Conservation (phyloP, 2,329 filamentous ascomycete genomes). For the Sarocladiaceae sp. region DNA sequence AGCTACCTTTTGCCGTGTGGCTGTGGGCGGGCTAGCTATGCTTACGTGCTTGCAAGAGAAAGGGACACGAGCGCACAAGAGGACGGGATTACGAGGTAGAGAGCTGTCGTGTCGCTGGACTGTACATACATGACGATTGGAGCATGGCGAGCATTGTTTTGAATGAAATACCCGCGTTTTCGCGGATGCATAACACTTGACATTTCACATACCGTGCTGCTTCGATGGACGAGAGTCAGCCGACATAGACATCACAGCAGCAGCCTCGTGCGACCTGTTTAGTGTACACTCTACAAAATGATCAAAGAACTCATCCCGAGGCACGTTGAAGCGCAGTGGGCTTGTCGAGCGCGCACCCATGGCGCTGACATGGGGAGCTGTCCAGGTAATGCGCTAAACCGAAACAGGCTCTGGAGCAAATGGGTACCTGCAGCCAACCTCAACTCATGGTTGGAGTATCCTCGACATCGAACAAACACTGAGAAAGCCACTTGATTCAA, state of each 20-base stretch:
- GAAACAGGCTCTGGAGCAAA: background rate
- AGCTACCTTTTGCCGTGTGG: background rate
- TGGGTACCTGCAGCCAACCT: slow-evolving; percentile 1
- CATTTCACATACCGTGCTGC: background rate
- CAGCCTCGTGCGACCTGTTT: background rate
- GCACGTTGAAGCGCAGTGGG: too few relatives aligned
- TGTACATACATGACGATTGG: slow-evolving; percentile 10
- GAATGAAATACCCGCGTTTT: slow-evolving; percentile 1
- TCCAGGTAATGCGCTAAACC: slow-evolving; percentile 7
- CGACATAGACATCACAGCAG: too few relatives aligned
- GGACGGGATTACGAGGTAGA: background rate
- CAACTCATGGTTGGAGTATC: background rate
- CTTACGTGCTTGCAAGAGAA: background rate
- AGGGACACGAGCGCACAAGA: background rate
- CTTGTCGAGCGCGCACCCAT: too few relatives aligned
- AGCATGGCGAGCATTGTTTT: slow-evolving; percentile 10
- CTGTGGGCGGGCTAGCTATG: background rate
- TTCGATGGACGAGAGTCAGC: too few relatives aligned
- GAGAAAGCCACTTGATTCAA: too few relatives aligned
- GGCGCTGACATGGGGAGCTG: too few relatives aligned
- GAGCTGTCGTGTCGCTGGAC: slow-evolving; percentile 5
- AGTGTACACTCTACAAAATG: too few relatives aligned
- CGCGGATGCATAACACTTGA: too few relatives aligned
- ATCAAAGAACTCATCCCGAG: too few relatives aligned
- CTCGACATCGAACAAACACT: background rate